Conservation (phyloP, 192 early-diverging fungal species). For the Powellomyces hirtus region DNA sequence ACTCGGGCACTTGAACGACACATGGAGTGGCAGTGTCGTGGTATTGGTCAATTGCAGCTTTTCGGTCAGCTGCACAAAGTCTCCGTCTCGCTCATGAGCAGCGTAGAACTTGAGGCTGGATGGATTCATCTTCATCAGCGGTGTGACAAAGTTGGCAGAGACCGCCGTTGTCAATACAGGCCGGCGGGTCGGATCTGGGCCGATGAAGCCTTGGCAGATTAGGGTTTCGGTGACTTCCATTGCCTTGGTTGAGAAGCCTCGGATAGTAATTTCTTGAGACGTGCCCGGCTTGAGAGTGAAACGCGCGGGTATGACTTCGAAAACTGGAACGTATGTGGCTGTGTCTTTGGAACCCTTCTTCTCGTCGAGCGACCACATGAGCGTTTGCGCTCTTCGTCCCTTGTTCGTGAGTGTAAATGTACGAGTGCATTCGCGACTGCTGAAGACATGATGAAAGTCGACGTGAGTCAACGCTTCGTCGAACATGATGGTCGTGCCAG, state of each 20-base stretch:
- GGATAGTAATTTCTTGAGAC: conserved; percentile 43
- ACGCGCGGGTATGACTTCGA: conserved; percentile 51
- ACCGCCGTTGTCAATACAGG: conserved; percentile 38
- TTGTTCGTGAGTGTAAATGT: conserved; percentile 49
- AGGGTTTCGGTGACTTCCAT: conserved; percentile 39
- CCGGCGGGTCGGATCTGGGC: conserved; percentile 53
- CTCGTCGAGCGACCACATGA: conserved; percentile 47
- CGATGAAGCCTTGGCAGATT: conserved; percentile 47
- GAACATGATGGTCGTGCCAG: conserved; percentile 56
- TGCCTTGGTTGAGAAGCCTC: conserved; percentile 45
- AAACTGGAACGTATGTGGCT: conserved; percentile 24
- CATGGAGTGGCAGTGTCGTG: conserved; percentile 43
- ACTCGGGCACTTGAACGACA: conserved; percentile 45
- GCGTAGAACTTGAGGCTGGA: conserved; percentile 44
- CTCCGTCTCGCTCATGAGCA: conserved; percentile 44
- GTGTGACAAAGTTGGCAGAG: conserved; percentile 56
- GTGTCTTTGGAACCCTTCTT: conserved; percentile 7
- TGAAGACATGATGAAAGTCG: conserved; percentile 57
- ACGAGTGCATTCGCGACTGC: conserved; percentile 49
- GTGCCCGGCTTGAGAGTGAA: conserved; percentile 49
- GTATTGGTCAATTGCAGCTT: conserved; percentile 44
- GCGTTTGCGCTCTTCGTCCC: conserved; percentile 51
- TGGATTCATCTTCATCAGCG: conserved; percentile 45
- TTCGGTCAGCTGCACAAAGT: conserved; percentile 36
- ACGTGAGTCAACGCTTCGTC: conserved; percentile 43